phyloP scores from a whole-genome alignment of 2,329 filamentous ascomycete genomes.

The Colletotrichum scovillei region DNA sequence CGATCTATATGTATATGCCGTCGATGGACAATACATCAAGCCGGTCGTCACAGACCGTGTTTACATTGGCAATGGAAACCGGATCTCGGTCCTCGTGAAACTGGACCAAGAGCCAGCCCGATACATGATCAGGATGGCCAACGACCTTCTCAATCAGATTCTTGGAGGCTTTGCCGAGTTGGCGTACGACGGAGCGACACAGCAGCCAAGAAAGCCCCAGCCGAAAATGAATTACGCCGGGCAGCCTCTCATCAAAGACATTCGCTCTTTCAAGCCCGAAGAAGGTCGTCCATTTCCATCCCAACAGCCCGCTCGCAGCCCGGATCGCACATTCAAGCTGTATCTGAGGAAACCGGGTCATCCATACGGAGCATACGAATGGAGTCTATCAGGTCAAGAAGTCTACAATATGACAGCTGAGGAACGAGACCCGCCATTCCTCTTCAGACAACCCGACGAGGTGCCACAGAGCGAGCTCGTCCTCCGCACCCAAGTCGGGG shows the following conservation, averaged over 20 bases:
- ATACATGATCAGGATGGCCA: constrained; percentile 48
- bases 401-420: constrained; percentile 9
- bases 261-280: constrained; percentile 7
- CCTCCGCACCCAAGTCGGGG: neutral
- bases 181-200: neutral
- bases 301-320: neutral
- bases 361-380: constrained; percentile 15
- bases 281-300: neutral
- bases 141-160: constrained; percentile 15
- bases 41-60: constrained; percentile 38
- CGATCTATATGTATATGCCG: constrained; percentile 54
- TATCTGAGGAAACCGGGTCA: neutral
- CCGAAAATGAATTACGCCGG: constrained; percentile 19
- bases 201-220: neutral
- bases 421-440: neutral
- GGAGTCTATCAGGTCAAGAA: constrained; percentile 1
- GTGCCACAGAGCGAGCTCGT: neutral
- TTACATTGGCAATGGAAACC: constrained; percentile 49
- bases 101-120: constrained; percentile 48
- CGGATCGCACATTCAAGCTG: neutral
- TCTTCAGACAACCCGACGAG: neutral
- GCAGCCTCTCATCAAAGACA: neutral
- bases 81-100: constrained; percentile 53
- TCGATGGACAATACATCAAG: constrained; percentile 54
- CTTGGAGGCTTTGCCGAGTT: constrained; percentile 6